A percentile compares a stretch with the other conserved stretches of the same genome.
Conservation (phyloP, 75 land plant species). For the Picea glauca region DNA sequence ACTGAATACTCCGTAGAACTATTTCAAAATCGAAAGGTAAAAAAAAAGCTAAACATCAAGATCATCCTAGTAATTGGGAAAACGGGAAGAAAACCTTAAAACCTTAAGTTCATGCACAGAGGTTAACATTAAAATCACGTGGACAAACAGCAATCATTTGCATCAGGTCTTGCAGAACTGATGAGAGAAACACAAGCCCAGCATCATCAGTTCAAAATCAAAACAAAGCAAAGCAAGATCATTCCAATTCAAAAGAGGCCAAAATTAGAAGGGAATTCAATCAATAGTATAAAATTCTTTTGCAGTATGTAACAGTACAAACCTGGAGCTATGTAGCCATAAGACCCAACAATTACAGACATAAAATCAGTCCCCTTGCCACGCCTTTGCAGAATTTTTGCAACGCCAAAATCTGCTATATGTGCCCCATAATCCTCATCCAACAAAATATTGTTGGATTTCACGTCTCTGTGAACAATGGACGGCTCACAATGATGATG, state of each 20-base stretch:
- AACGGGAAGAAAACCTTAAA: neutral
- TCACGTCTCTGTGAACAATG: constrained; percentile 79
- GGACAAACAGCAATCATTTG: neutral
- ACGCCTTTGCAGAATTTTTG: constrained; percentile 37
- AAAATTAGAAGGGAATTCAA: neutral
- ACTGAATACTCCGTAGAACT: too few relatives aligned
- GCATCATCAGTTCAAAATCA: neutral
- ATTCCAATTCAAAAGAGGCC: neutral
- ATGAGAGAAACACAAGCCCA: neutral
- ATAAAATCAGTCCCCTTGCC: constrained; percentile 41
- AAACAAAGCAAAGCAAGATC: neutral
- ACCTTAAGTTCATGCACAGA: neutral
- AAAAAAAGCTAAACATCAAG: neutral
- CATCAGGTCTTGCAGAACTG: neutral
- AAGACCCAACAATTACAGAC: constrained; percentile 84
- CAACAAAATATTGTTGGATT: constrained; percentile 80
- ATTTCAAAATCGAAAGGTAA: neutral
- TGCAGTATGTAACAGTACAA: neutral
- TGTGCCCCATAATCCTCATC: constrained; percentile 58
- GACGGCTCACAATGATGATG: constrained; percentile 88
- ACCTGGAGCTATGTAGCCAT: constrained; percentile 97
- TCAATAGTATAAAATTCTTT: neutral
- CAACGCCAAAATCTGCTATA: constrained; percentile 88
- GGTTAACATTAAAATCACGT: neutral
- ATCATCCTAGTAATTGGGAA: neutral